These are phyloP conservation scores for Mycena epipterygia DNA, from an alignment of 768 basidiomycete species.

Conservation along the genomic window DNA sequence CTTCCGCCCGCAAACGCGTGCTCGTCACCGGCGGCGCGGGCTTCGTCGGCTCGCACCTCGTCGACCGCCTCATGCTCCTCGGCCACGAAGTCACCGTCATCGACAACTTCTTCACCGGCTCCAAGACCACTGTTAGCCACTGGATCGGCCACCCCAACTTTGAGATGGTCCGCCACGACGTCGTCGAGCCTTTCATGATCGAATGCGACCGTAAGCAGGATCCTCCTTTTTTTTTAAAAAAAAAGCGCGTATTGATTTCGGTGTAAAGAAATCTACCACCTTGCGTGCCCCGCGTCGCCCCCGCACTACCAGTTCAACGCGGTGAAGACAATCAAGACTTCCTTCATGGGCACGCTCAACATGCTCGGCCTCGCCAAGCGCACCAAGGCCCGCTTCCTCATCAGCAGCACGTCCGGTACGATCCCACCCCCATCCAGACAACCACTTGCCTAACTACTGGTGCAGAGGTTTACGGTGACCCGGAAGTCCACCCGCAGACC, in stretches of 20 bases:
- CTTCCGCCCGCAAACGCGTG: slow-evolving; percentile 85
- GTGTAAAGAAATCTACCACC: slow-evolving; percentile 91
- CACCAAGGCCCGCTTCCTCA: slow-evolving; percentile 96
- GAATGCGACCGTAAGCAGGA: slow-evolving; percentile 91
- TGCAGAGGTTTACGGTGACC: slow-evolving; percentile 97
- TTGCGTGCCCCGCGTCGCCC: slow-evolving; percentile 97
- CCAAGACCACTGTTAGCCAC: slow-evolving; percentile 95
- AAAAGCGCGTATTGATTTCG: slow-evolving; percentile 30
- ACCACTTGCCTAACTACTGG: slow-evolving; percentile 28
- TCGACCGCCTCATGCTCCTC: slow-evolving; percentile 97
- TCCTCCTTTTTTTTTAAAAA: slow-evolving; percentile 12
- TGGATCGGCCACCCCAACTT: slow-evolving; percentile 99
- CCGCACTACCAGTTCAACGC: slow-evolving; percentile 99
- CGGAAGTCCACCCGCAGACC: slow-evolving; percentile 96
- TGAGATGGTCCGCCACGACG: slow-evolving; percentile 97
- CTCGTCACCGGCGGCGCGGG: slow-evolving; percentile 98
- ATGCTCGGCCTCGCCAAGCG: slow-evolving; percentile 99
- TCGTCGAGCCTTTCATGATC: slow-evolving; percentile 98
- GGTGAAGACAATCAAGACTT: slow-evolving; percentile 98
- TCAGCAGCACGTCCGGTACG: slow-evolving; percentile 93
- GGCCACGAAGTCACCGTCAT: slow-evolving; percentile 98
- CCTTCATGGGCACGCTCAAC: slow-evolving; percentile 98
- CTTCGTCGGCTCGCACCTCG: slow-evolving; percentile 99
- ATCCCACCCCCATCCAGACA: slow-evolving; percentile 21
- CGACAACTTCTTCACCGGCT: slow-evolving; percentile 99